Conservation (phyloP, 352 stramenopile genomes). For the Globisporangium uncinulatum region DNA sequence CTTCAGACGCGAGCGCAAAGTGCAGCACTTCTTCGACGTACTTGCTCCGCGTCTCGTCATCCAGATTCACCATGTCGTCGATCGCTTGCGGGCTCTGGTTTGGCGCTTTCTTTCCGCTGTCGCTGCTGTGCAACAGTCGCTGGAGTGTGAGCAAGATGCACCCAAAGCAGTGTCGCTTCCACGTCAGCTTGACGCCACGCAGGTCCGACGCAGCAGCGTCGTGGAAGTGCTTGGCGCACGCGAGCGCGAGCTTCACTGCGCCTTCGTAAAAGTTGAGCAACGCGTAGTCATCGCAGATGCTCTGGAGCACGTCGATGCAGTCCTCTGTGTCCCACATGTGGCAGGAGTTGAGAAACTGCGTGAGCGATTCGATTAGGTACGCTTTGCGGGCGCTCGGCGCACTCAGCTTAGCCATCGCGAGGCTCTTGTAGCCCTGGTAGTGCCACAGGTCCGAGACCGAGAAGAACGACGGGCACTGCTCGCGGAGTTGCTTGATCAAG, state of each 20-base stretch:
- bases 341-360: constrained; percentile 77
- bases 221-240: constrained; percentile 76
- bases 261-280: constrained; percentile 79
- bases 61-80: constrained; percentile 68
- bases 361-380: constrained; percentile 63
- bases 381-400: constrained; percentile 53
- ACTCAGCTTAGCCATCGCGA: constrained; percentile 77
- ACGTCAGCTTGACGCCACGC: constrained; percentile 54
- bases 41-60: constrained; percentile 59
- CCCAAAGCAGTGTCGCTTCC: constrained; percentile 74
- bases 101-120: constrained; percentile 13
- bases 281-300: constrained; percentile 78
- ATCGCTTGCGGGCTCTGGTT: constrained; percentile 56
- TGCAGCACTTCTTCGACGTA: constrained; percentile 74
- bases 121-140: constrained; percentile 33
- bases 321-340: constrained; percentile 85
- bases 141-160: constrained; percentile 69
- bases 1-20: constrained; percentile 63
- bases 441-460: constrained; percentile 75
- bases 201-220: constrained; percentile 57
- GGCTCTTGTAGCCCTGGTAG: constrained; percentile 80
- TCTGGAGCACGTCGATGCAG: constrained; percentile 67
- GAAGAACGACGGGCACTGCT: constrained; percentile 83
- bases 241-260: constrained; percentile 77
- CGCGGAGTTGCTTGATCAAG: constrained; percentile 75